A percentile compares a stretch with the other conserved stretches of the same genome.
Conservation (phyloP, 129 eudicot species). For the Mikania micrantha region DNA sequence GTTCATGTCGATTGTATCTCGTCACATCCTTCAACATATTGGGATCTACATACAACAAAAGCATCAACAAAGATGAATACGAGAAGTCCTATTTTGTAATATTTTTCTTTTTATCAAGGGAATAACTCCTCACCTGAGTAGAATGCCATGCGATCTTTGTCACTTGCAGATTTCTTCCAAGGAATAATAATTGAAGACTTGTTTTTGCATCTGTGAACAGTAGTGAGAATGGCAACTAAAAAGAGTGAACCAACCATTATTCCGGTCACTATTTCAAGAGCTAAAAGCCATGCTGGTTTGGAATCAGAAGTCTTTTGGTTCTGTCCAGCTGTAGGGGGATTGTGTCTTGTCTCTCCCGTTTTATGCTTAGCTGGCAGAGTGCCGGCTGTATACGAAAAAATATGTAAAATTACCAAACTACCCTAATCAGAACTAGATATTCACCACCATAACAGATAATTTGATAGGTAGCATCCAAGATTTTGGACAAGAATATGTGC, state of each 20-base stretch:
- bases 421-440: background rate
- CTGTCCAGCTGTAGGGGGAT: constrained; percentile 30
- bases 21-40: constrained; percentile 64
- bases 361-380: constrained; percentile 43
- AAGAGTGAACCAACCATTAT: constrained; percentile 57
- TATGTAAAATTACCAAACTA: constrained; percentile 12
- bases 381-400: constrained; percentile 35
- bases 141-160: constrained; percentile 49
- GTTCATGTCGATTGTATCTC: constrained; percentile 71
- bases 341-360: constrained; percentile 34
- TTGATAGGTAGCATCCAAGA: no score
- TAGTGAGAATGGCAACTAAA: constrained; percentile 43
- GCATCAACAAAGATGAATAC: background rate
- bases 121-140: constrained; percentile 43
- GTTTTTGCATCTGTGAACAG: constrained; percentile 51
- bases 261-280: constrained; percentile 72
- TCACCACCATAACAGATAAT: no score
- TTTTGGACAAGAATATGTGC: no score
- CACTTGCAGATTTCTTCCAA: constrained; percentile 71
- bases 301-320: constrained; percentile 39
- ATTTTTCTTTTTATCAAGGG: background rate
- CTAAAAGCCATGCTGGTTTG: constrained; percentile 72
- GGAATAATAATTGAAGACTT: constrained; percentile 57
- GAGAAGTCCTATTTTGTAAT: background rate
- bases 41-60: constrained; percentile 40